Evolutionary conservation across 805 yeast genomes (phyloP), one percentile per base, ranked within the genome.

Genomic region (Metschnikowia shivogae): DNA sequence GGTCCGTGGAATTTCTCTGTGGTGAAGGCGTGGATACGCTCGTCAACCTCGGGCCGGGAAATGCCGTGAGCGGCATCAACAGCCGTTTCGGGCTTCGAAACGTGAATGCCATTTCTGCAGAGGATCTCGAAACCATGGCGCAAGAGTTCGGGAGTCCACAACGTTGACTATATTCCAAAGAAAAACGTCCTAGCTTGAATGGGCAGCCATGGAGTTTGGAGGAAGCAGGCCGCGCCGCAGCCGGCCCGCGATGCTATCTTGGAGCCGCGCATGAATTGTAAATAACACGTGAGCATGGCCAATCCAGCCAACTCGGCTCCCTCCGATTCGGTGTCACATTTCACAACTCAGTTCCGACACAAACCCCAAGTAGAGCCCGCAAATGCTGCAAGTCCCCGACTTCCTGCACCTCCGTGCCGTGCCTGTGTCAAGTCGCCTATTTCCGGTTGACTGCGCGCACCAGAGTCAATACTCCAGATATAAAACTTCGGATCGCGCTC

Each of bases 21-120:
- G 24, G 24, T 6, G 22, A 44, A 8, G 56, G 58, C 9, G 50
- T 60, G 8, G 44, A 53, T 8, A 43, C 48, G 24, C 41, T 70
- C 8, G 45, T 68, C 3, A 67, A 62, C 41, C 43, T 72, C 19
- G 76, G 76, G 3, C 76, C 76, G 1, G 74, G 75, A 1, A 49
- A 42, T 30, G 67, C 67, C 2, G 55, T 70, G n/a, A 60, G 61
- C 28, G 59, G 49, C 31, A 49, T 54, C 36, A 52, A 55, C 41
- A 24, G 35, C 14, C 49, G 50, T 38, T 61, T 50, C 43, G 44
- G 40, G 12, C 19, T 57, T 4, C 19, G 30, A 5, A 59, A 49
- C 36, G 14, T 41, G 14, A 36, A 20, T 20, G 36, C 42, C 4
- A 13, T 13, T 11, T 9, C 35, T 31, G 29, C 42, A 7, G 50